A percentile compares a stretch with the other conserved stretches of the same genome.
phyloP scores from a whole-genome alignment of 495 filamentous ascomycete genomes.

The Pyronema domesticum region DNA sequence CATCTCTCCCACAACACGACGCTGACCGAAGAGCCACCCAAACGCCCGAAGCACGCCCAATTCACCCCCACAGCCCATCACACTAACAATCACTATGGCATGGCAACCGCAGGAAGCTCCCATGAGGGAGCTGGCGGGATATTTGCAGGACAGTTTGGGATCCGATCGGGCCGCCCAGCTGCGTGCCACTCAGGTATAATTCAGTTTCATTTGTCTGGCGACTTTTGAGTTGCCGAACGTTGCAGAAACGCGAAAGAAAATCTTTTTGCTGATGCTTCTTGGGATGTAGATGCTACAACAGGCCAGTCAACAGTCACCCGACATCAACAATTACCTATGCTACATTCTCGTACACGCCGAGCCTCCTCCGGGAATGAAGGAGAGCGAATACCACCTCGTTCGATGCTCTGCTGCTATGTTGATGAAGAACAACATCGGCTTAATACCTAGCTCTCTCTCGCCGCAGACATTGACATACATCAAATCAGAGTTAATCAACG shows the following conservation, averaged over 20 bases:
- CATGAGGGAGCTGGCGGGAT: constrained; percentile 72
- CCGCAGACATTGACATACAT: constrained; percentile 53
- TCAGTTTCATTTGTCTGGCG: constrained; percentile 10
- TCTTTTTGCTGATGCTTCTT: not conserved
- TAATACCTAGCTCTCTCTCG: constrained; percentile 51
- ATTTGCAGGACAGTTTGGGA: constrained; percentile 80
- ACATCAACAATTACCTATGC: constrained; percentile 92
- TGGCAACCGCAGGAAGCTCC: constrained; percentile 86
- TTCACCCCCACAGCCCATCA: not conserved
- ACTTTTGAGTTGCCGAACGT: not conserved
- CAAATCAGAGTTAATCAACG: constrained; percentile 55
- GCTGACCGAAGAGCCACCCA: not conserved
- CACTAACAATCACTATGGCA: not conserved
- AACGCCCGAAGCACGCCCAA: not conserved
- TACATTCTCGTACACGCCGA: constrained; percentile 66
- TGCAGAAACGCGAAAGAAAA: not conserved
- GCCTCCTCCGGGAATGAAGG: constrained; percentile 36
- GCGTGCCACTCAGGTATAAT: constrained; percentile 53
- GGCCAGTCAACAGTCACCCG: constrained; percentile 64
- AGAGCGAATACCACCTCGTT: constrained; percentile 49
- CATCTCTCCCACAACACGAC: not conserved
- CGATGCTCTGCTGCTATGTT: constrained; percentile 77
- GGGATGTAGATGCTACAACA: constrained; percentile 68
- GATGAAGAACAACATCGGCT: constrained; percentile 80
- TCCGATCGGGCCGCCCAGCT: constrained; percentile 60